Percentiles rank a stretch among this genome's conserved stretches.
Conservation (phyloP, 2,329 filamentous ascomycete species). For the Colletotrichum plurivorum region DNA sequence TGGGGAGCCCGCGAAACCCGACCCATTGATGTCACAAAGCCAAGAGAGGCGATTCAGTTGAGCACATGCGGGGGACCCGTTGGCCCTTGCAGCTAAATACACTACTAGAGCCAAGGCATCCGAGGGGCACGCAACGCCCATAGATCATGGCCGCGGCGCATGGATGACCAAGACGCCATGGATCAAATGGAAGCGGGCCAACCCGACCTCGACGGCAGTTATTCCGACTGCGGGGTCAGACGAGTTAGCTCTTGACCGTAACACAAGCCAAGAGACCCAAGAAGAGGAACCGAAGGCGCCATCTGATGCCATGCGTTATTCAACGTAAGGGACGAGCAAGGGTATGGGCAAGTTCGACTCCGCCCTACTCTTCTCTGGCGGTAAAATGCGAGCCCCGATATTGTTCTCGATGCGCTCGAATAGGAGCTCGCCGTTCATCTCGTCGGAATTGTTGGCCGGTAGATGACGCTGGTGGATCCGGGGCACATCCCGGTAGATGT, state of each 20-base stretch:
- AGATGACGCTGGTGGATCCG: constrained; percentile 32
- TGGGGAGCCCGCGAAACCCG: neutral
- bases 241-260: neutral
- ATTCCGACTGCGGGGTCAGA: constrained; percentile 2
- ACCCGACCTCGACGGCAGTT: constrained; percentile 14
- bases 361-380: no score
- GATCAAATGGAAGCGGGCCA: constrained; percentile 25
- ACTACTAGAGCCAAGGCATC: neutral
- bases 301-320: neutral
- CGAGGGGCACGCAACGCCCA: neutral
- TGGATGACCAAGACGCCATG: neutral
- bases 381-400: constrained; percentile 3
- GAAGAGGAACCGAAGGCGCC: constrained; percentile 4
- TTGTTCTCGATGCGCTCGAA: constrained; percentile 38
- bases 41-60: neutral
- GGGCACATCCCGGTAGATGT: constrained; percentile 23
- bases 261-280: neutral
- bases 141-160: neutral
- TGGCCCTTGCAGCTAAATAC: neutral
- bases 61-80: neutral
- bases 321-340: neutral
- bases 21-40: constrained; percentile 5
- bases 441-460: constrained; percentile 16
- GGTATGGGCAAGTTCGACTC: no score
- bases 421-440: constrained; percentile 5